Evolutionary conservation across 371 early-diverging fungal species (phyloP).

Genomic region (Saksenaea vasiformis): DNA sequence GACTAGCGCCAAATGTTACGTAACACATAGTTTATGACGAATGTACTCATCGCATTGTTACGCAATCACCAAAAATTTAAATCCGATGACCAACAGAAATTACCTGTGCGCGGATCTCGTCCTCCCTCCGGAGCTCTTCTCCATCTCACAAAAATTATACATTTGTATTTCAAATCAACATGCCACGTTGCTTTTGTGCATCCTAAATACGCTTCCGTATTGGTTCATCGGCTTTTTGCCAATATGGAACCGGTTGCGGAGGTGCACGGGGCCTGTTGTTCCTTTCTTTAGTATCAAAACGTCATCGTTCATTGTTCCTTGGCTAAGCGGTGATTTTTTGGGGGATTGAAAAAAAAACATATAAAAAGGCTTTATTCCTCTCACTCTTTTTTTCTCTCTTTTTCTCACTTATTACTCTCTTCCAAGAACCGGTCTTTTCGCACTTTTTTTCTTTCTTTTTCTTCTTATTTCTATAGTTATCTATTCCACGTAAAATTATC

Average conservation of each 20-base stretch:
- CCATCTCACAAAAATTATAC: background rate
- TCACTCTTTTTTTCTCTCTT: background rate
- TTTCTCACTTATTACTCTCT: background rate
- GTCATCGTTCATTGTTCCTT: constrained; percentile 4
- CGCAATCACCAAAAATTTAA: background rate
- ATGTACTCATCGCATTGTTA: constrained; percentile 1
- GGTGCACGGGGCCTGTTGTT: background rate
- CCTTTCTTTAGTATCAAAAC: background rate
- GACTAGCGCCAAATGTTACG: background rate
- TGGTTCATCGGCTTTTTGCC: constrained; percentile 1
- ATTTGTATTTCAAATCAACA: background rate
- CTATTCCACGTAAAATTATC: too few species aligned
- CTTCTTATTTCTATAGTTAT: too few species aligned
- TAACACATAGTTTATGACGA: constrained; percentile 1
- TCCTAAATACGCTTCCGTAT: background rate
- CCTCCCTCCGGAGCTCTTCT: background rate
- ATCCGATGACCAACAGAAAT: constrained; percentile 3
- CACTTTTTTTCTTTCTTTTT: too few species aligned
- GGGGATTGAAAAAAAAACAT: background rate
- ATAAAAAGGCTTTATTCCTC: background rate
- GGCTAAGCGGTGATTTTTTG: background rate
- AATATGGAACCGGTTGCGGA: constrained; percentile 3
- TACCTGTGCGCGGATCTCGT: background rate
- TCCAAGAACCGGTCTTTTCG: background rate
- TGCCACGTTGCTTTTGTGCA: constrained; percentile 4